phyloP scores from a whole-genome alignment of 2,329 filamentous ascomycete species.

The Albophoma yamanashiensis region DNA sequence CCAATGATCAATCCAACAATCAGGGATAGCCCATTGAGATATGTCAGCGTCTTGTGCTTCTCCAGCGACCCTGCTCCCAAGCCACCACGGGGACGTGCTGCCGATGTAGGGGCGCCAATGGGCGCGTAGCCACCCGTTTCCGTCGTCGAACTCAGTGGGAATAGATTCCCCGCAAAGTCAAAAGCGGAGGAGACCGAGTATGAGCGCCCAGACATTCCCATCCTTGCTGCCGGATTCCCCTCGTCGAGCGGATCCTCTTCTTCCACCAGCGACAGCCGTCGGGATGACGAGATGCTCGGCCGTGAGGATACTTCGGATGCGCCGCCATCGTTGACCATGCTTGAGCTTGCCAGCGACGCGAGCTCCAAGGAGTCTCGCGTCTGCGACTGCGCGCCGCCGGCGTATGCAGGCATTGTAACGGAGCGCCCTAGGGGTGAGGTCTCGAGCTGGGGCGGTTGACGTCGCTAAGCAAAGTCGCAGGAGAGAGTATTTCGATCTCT shows the following conservation, averaged over 20 bases:
- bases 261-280: conserved; percentile 71
- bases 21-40: conserved; percentile 82
- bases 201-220: conserved; percentile 40
- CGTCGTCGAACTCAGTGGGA: conserved; percentile 77
- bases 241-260: conserved; percentile 66
- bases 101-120: conserved; percentile 63
- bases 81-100: conserved; percentile 33
- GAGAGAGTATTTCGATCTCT: background rate
- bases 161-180: conserved; percentile 88
- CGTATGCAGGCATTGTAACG: conserved; percentile 29
- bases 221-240: conserved; percentile 38
- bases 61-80: conserved; percentile 73
- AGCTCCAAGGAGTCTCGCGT: conserved; percentile 91
- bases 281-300: conserved; percentile 86
- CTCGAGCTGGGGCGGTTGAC: background rate
- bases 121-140: conserved; percentile 68
- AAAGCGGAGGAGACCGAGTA: conserved; percentile 91
- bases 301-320: conserved; percentile 59
- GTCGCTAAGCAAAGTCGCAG: background rate
- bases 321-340: conserved; percentile 40
- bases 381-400: conserved; percentile 26
- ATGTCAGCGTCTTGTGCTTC: conserved; percentile 92
- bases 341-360: conserved; percentile 84
- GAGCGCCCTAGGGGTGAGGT: conserved; percentile 10
- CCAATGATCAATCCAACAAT: conserved; percentile 92